These are phyloP conservation scores for Erysimum cheiri DNA, from an alignment of 441 rosid species.

Conservation along the genomic window DNA sequence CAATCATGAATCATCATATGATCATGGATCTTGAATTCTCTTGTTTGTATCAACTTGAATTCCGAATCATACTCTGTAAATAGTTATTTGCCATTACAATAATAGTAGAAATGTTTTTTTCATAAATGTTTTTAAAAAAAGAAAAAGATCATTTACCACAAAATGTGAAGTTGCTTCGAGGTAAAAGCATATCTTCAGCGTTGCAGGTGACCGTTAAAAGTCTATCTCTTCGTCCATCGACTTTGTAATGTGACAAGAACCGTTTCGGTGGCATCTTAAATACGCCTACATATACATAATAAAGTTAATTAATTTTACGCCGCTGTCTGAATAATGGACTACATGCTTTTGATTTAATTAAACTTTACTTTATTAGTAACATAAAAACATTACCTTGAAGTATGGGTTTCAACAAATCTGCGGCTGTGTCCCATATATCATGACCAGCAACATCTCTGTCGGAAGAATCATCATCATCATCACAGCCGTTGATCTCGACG, in stretches of 20 bases:
- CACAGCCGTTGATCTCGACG: constrained; percentile 46
- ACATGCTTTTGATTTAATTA: constrained; percentile 34
- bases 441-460: constrained; percentile 29
- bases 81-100: neutral
- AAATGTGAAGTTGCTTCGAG: constrained; percentile 81
- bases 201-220: constrained; percentile 81
- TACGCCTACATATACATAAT: constrained; percentile 49
- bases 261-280: constrained; percentile 91
- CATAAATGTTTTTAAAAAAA: neutral
- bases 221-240: constrained; percentile 60
- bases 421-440: constrained; percentile 65
- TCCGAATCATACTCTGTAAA: constrained; percentile 66
- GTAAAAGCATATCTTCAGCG: constrained; percentile 90
- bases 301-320: neutral
- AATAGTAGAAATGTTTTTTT: neutral
- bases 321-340: constrained; percentile 44
- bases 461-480: constrained; percentile 32
- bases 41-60: constrained; percentile 58
- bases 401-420: constrained; percentile 70
- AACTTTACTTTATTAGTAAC: constrained; percentile 13
- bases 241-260: constrained; percentile 80
- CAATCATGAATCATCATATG: constrained; percentile 95
- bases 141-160: constrained; percentile 48
- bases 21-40: constrained; percentile 68
- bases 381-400: constrained; percentile 55